phyloP scores from a whole-genome alignment of 108 stramenopile genomes.

The Fragilariopsis cylindrus region DNA sequence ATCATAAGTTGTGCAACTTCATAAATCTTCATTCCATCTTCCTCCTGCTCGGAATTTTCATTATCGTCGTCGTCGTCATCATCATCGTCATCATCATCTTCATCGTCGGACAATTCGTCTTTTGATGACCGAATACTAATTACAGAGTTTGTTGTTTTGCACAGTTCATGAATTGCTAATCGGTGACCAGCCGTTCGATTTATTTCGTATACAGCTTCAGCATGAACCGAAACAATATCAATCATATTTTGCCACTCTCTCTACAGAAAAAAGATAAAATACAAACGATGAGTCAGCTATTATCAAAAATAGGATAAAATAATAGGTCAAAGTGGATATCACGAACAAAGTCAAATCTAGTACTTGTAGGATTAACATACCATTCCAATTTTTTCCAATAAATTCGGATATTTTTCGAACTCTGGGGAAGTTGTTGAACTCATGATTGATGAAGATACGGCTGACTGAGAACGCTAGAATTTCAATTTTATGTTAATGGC shows the following conservation, averaged over 20 bases:
- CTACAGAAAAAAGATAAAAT: background rate
- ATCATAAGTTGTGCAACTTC: conserved; percentile 28
- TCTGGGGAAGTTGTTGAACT: too few relatives aligned
- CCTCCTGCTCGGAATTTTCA: background rate
- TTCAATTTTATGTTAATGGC: too few relatives aligned
- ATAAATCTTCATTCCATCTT: background rate
- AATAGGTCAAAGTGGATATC: too few relatives aligned
- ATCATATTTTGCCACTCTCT: conserved; percentile 22
- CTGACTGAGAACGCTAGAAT: too few relatives aligned
- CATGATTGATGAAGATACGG: too few relatives aligned
- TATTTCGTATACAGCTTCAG: conserved; percentile 20
- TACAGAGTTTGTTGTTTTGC: conserved; percentile 2
- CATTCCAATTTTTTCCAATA: too few relatives aligned
- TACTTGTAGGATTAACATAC: too few relatives aligned
- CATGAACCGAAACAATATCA: conserved; percentile 4
- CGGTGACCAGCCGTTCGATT: conserved; percentile 3
- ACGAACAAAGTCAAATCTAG: too few relatives aligned
- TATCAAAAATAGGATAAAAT: too few relatives aligned
- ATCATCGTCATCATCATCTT: conserved; percentile 24
- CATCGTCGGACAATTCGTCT: conserved; percentile 34
- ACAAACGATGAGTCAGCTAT: background rate
- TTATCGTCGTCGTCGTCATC: background rate
- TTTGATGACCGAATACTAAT: background rate
- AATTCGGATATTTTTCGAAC: too few relatives aligned
- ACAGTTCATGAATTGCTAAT: conserved; percentile 35